Evolutionary conservation across 2,329 filamentous ascomycete species (phyloP), one percentile per base, ranked within the genome.

Genomic region (Xylariomycetidae sp.): DNA sequence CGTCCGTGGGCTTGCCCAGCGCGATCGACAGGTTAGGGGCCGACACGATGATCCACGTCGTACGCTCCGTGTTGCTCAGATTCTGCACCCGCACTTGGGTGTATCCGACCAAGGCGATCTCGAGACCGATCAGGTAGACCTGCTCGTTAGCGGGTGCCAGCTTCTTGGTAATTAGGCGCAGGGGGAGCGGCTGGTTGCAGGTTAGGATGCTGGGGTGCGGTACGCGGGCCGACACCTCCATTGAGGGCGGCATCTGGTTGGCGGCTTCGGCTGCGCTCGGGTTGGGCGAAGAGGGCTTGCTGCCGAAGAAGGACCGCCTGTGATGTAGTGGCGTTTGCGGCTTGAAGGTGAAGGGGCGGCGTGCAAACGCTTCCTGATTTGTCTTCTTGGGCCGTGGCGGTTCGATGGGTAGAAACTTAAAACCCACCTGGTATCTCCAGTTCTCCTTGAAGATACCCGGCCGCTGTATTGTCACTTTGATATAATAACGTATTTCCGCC

Each of bases 391-490:
- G 78, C 26, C 89, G 72, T 1, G 90, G 89, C 5, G 88, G 86
- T 58, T 98, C 92, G 46, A 97, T 90, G 4, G 92, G 92, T 23
- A 96, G 72, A 56, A 98, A 92, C 38, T 86, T 90, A 63, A 96
- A 83, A 22, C 80, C 78, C 22, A 72, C 53, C 42, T 75, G 66
- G 43, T 71, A 70, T 14, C 89, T 72, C 59, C 88, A 85, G 51
- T 96, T 96, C 62, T 95, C 88, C 55, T 90, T 90, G 61, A 94
- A 87, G 38, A 96, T 72, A 11, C 85, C 82, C 0, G 88, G 88
- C n/a, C 88, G 73, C 51, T 88, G 86, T 5, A 97, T 80, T 0
- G 92, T 97, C n/a, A 85, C 88, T 59, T 98, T 98, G 55, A 97
- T 74, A 56, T 86, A 98, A 62, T 98, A 98, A 47, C 82, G 77